Base-by-base conservation (phyloP, 1,284 basidiomycete genomes). In the Grifola frondosa region DNA sequence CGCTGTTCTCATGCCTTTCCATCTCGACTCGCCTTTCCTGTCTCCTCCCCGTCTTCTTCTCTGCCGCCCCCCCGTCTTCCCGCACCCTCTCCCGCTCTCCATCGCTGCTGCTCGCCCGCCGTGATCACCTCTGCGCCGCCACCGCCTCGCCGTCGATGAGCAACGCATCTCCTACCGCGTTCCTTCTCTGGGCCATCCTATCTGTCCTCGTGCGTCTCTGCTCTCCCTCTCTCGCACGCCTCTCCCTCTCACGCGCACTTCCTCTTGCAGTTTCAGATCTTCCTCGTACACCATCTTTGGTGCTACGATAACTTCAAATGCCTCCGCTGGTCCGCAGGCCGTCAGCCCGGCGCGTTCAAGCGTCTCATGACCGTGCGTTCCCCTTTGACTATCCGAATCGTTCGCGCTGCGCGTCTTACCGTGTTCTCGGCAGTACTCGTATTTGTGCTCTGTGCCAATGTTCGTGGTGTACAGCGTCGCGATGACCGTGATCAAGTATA, bases 321-420 rank as follows among this genome's bases (percentile, higher is more conserved):
- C 62, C 64, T 88, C 38, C 74, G 68, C 62, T 88, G 85, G 86
- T 71, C 62, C 47, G 73, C 80, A 19, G 83, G 83, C 30, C 73
- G 83, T 38, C 83, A 84, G 60, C 83, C 82, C 44, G 85, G 86
- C 42, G 78, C 85, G 15, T 88, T 88, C 73, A 88, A 84, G 66
- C 75, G 85, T 43, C 72, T 88, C 59, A 88, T 88, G 85, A 88
- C 84, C 19, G 85, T 87, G 58, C 59, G 80, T 70, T 22, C 17
- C 21, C 9, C 33, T 32, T 35, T 30, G 15, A 10, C 28, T 30
- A 21, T 29, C 9, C n/a, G n/a, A n/a, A 24, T 35, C 7, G 12
- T 29, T 23, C 20, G 8, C 25, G 13, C 21, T n/a, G 9, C 8
- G 36, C 22, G 10, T 21, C 5, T 2, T 9, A 21, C 9, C 9